A percentile compares a stretch with the other conserved stretches of the same genome.
Evolutionary conservation across 192 early-diverging fungal species (phyloP).

Genomic region (Podila epigama): DNA sequence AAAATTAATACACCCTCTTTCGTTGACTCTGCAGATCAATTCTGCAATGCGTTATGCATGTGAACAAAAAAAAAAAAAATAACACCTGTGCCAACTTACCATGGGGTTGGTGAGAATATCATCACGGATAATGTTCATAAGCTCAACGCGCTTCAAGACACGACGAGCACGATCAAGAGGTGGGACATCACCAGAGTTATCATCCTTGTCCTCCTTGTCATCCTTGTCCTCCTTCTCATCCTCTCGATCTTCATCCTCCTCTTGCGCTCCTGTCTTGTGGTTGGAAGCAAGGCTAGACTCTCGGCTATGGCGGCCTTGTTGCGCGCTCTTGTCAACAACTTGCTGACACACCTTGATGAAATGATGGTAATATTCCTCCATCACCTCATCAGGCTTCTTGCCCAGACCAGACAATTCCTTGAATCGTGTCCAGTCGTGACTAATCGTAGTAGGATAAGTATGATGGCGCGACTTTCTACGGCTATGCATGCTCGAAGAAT

Average conservation of each 20-base stretch:
- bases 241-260: conserved; percentile 37
- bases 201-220: conserved; percentile 49
- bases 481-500: conserved; percentile 30
- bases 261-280: conserved; percentile 20
- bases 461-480: conserved; percentile 5
- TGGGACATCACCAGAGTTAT: conserved; percentile 56
- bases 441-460: conserved; percentile 12
- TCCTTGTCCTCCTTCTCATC: conserved; percentile 39
- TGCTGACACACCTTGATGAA: conserved; percentile 68
- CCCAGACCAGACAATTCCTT: conserved; percentile 70
- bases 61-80: not conserved
- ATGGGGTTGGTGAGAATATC: conserved; percentile 61
- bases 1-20: not conserved
- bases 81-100: conserved; percentile 7
- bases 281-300: conserved; percentile 35
- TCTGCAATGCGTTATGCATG: no score
- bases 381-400: conserved; percentile 70
- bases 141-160: conserved; percentile 70
- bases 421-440: conserved; percentile 70
- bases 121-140: conserved; percentile 74
- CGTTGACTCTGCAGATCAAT: conserved; percentile 1
- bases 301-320: not conserved
- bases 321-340: conserved; percentile 50
- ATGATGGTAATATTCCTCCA: conserved; percentile 70
- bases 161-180: conserved; percentile 75